Conservation (phyloP, 176 grass and related monocot species). For the Alopecurus myosuroides region DNA sequence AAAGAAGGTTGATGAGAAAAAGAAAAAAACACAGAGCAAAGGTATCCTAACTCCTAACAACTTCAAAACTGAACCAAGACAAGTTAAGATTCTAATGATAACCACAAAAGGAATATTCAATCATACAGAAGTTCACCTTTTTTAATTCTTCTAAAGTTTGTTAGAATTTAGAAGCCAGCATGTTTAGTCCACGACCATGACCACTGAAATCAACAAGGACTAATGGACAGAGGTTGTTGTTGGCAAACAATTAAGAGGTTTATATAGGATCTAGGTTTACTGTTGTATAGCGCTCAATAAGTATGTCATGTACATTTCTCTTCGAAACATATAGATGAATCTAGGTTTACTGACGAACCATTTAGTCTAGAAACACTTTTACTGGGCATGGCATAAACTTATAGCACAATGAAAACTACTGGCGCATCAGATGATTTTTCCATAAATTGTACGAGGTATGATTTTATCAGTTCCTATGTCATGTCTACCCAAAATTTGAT, state of each 20-base stretch:
- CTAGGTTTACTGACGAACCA: neutral
- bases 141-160: neutral
- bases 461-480: neutral
- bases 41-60: neutral
- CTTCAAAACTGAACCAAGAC: neutral
- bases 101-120: neutral
- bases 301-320: neutral
- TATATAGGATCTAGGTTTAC: neutral
- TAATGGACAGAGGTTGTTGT: neutral
- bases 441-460: neutral
- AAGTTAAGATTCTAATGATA: neutral
- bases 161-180: neutral
- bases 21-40: neutral
- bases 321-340: neutral
- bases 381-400: neutral
- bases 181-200: neutral
- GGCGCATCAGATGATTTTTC: neutral
- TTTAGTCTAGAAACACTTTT: neutral
- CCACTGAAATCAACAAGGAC: neutral
- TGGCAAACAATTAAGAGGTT: neutral
- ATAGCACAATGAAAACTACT: neutral
- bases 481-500: neutral
- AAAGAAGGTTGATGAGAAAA: conserved; percentile 2
- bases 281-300: neutral
- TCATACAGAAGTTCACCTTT: neutral